A percentile compares a stretch with the other conserved stretches of the same genome.
These are phyloP conservation scores for Claviceps purpurea DNA, from an alignment of 2,329 filamentous ascomycete species.

Conservation along the genomic window DNA sequence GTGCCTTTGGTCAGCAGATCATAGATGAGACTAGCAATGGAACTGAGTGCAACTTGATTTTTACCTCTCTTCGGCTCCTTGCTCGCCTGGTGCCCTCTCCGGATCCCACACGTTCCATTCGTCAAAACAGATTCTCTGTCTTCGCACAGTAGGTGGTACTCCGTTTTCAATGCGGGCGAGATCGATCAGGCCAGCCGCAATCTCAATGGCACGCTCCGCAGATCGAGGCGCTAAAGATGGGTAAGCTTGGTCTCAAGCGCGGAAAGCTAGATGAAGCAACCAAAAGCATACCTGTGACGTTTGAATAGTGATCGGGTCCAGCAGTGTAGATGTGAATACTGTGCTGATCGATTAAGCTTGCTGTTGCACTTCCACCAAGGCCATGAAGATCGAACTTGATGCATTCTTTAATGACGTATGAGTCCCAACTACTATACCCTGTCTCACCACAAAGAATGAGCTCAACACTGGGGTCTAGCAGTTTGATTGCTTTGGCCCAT, in stretches of 20 bases:
- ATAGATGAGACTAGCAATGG: neutral
- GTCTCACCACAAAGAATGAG: conserved; percentile 1
- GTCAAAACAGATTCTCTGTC: conserved; percentile 1
- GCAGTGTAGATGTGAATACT: conserved; percentile 1
- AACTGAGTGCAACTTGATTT: neutral
- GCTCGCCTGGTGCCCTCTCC: neutral
- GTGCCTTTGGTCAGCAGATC: neutral
- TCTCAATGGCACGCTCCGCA: neutral
- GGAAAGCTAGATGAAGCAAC: neutral
- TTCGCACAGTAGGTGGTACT: neutral
- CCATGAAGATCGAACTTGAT: neutral
- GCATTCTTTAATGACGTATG: neutral
- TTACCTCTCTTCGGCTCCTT: neutral
- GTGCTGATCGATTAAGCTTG: neutral
- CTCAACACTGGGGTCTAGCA: neutral
- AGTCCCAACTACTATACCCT: neutral
- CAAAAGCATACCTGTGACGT: neutral
- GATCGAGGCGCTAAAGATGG: neutral
- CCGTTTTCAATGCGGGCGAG: neutral
- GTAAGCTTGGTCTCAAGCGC: neutral
- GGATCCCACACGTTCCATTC: neutral
- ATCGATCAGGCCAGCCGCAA: neutral
- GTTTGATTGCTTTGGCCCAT: neutral
- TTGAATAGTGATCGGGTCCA: neutral
- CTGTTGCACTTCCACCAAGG: neutral